Evolutionary conservation across 768 basidiomycete genomes (phyloP).

Genomic region (Mycena olivaceomarginata): DNA sequence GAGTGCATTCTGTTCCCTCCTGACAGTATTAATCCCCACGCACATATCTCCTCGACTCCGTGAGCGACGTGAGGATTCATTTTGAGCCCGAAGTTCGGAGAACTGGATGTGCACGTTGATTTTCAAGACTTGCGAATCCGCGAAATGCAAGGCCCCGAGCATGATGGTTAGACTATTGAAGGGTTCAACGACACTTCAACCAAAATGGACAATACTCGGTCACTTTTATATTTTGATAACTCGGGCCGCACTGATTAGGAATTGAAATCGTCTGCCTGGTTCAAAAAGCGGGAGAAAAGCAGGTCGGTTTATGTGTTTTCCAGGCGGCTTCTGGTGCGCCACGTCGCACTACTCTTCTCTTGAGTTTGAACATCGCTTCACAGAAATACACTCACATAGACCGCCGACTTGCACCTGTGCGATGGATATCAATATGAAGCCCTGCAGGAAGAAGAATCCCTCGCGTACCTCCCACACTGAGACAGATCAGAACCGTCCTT

Average conservation of each 20-base stretch:
- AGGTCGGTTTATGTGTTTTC: conserved; percentile 57
- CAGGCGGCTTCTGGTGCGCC: conserved; percentile 61
- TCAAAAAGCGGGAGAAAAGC: conserved; percentile 58
- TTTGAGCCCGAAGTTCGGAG: no score
- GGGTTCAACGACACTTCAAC: neutral
- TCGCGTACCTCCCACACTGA: conserved; percentile 60
- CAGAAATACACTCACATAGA: conserved; percentile 59
- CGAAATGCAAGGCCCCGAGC: no score
- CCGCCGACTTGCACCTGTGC: conserved; percentile 62
- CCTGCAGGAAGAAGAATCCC: neutral
- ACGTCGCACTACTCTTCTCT: conserved; percentile 53
- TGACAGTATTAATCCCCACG: no score
- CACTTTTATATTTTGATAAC: neutral
- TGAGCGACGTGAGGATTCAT: no score
- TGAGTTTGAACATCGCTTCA: conserved; percentile 19
- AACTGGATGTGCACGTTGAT: no score
- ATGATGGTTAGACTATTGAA: no score
- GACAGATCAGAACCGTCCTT: conserved; percentile 53
- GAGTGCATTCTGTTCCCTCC: no score
- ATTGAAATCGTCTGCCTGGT: neutral
- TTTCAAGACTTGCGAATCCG: no score
- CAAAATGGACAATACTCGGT: neutral
- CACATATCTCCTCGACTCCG: no score
- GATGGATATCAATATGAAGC: neutral
- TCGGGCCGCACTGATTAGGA: neutral